A percentile compares a stretch with the other conserved stretches of the same genome.
These are phyloP conservation scores for Lactifluus pinguis DNA, from an alignment of 768 basidiomycete genomes.

Conservation along the genomic window DNA sequence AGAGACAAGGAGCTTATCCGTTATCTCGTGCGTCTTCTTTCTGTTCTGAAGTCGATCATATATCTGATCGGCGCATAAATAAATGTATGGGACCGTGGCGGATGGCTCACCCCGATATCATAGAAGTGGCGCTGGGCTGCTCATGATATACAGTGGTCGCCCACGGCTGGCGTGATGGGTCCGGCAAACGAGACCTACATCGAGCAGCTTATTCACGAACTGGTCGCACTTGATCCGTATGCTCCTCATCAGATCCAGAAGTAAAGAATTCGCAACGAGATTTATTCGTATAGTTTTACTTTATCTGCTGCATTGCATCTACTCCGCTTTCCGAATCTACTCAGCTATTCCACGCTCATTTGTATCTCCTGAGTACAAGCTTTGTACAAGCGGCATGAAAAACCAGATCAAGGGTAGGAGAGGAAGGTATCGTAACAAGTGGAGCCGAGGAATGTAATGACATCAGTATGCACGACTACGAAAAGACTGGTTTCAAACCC, in stretches of 20 bases:
- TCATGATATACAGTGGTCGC: conserved; percentile 43
- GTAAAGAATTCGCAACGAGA: not conserved
- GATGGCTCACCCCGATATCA: not conserved
- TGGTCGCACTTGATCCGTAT: conserved; percentile 12
- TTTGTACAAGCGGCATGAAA: conserved; percentile 4
- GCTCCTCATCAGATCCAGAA: not conserved
- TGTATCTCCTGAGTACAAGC: not conserved
- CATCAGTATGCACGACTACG: not conserved
- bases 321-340: not conserved
- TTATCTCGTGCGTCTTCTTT: conserved; percentile 44
- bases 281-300: not conserved
- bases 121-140: conserved; percentile 72
- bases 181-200: conserved; percentile 10
- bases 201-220: conserved; percentile 14
- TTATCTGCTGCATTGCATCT: not conserved
- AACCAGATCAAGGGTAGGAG: not conserved
- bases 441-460: not conserved
- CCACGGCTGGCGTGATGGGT: conserved; percentile 34
- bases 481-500: conserved; percentile 25
- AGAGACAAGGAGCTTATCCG: conserved; percentile 60
- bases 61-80: not conserved
- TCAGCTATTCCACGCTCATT: not conserved
- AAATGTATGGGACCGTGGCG: not conserved
- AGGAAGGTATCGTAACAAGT: conserved; percentile 3
- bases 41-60: not conserved